Evolutionary conservation across 2,329 filamentous ascomycete species (phyloP), one percentile per base, ranked within the genome.

Genomic region (Sporothrix brunneoviolacea): DNA sequence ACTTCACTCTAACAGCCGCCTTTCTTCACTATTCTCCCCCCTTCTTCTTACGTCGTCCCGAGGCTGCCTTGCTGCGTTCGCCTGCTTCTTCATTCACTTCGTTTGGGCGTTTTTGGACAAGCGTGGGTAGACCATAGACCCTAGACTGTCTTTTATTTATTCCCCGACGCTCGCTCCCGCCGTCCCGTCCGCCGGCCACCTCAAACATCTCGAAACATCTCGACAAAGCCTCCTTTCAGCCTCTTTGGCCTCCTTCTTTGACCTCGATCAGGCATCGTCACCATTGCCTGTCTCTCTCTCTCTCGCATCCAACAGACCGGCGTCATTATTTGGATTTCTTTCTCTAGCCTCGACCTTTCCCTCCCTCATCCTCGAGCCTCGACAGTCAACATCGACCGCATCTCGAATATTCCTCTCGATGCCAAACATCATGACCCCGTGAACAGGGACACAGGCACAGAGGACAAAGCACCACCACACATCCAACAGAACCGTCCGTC

Each of bases 31-130:
- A n/a, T n/a, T n/a, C n/a, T n/a, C n/a, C n/a, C 27, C 40, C 18
- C 22, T 19, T 30, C 37, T 7, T 13, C 19, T 27, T 41, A n/a
- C n/a, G n/a, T n/a, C n/a, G n/a, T n/a, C 39, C 16, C 32, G 21
- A 45, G 42, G 42, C 42, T 27, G 32, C 42, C 42, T 45, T 45
- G 42, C 42, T 36, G 21, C n/a, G n/a, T n/a, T n/a, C n/a, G n/a
- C n/a, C n/a, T 13, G 15, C 28, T 19, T 19, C 13, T 27, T 9
- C 19, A 12, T 24, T n/a, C 36, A 30, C 22, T 35, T 45, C n/a
- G 13, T 36, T 16, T 18, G 32, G 42, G 21, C 9, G 30, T 44
- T 19, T 45, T 36, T 45, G 30, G 35, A 21, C 42, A 36, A 45
- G 19, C n/a, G n/a, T n/a, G n/a, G n/a, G n/a, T n/a, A n/a, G n/a